Percentiles rank a stretch among this genome's conserved stretches.
Conservation (phyloP, 2,329 filamentous ascomycete genomes). For the Teratosphaeria nubilosa region DNA sequence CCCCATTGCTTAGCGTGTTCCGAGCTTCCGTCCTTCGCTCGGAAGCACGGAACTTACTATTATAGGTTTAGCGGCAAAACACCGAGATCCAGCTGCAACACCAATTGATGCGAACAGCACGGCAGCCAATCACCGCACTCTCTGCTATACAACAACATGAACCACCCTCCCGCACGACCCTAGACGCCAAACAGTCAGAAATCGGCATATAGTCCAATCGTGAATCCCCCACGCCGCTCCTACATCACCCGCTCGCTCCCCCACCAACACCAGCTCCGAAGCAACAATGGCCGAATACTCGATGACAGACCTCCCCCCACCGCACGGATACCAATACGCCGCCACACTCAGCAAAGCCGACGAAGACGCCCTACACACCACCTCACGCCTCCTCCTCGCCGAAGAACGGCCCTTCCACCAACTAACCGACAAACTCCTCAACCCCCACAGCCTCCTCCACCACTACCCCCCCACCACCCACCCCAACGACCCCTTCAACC, state of each 20-base stretch:
- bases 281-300: not conserved
- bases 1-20: no score
- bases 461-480: conserved; percentile 45
- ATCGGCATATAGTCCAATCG: no score
- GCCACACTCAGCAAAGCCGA: conserved; percentile 18
- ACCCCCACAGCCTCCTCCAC: conserved; percentile 58
- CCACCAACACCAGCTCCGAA: not conserved
- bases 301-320: not conserved
- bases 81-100: no score
- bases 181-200: no score
- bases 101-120: no score
- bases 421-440: conserved; percentile 69
- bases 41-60: no score
- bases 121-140: no score
- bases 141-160: no score
- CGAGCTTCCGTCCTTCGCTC: no score
- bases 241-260: not conserved
- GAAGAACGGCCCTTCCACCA: conserved; percentile 90
- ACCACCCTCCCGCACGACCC: no score
- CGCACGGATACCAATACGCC: conserved; percentile 7
- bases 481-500: conserved; percentile 1
- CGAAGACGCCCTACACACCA: conserved; percentile 72
- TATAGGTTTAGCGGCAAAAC: no score
- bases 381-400: conserved; percentile 66
- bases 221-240: not conserved